Base-by-base conservation (phyloP, 2,329 filamentous ascomycete species). In the Nemania bipapillata region DNA sequence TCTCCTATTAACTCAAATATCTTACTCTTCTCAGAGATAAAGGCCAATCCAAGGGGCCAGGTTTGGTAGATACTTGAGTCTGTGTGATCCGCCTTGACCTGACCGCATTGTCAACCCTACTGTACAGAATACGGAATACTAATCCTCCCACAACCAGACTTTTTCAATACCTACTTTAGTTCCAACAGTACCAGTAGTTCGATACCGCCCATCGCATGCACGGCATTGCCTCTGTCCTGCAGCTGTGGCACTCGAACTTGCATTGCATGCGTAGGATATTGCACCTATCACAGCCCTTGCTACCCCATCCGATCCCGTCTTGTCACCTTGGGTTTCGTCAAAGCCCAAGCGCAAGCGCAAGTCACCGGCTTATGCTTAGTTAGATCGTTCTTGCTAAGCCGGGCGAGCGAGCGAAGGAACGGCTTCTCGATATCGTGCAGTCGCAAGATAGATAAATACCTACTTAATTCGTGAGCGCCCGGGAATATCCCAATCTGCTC, bases 401-500 rank as follows among this genome's bases (percentile, higher is more conserved):
- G 2, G 45, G 50, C 15, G 11, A 20, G n/a, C n/a, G n/a, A n/a
- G n/a, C n/a, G n/a, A n/a, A n/a, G n/a, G 22, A 35, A 28, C 22
- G 28, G 26, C 32, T 20, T 24, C 20, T 32, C 28, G n/a, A n/a
- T 22, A 49, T 26, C 37, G 15, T 47, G n/a, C 32, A 60, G 45
- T 42, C 63, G 30, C 28, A 28, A 57, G 35, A 67, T 64, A 69
- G 61, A 66, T 61, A 28, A n/a, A n/a, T n/a, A n/a, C n/a, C n/a
- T n/a, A n/a, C n/a, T n/a, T n/a, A n/a, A 12, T 32, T 30, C 35
- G 56, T 22, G 20, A 59, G 57, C n/a, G 26, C 40, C 24, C 49
- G 42, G 35, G 47, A 20, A 24, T 17, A 35, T 53, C 20, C 56
- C 11, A 52, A 17, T 5, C n/a, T 40, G 20, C 49, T n/a, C 22